Evolutionary conservation across 305 asterid species (phyloP).

Genomic region (Rubia peregrina): DNA sequence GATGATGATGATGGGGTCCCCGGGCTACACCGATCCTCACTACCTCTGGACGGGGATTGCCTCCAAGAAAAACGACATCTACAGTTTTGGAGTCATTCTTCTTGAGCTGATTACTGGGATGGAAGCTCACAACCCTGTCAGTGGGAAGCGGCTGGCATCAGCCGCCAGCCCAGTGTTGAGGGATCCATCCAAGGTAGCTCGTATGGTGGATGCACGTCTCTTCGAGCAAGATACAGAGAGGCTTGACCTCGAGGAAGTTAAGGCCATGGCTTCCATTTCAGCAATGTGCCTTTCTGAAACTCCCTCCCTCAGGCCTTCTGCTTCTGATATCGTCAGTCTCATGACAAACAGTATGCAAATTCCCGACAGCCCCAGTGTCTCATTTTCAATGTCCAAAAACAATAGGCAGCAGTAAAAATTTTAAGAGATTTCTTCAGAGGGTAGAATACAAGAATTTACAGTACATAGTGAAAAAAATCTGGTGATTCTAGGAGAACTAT

Average conservation of each 20-base stretch:
- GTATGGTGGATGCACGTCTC: conserved; percentile 48
- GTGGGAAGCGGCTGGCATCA: conserved; percentile 36
- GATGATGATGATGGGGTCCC: conserved; percentile 47
- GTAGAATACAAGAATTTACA: background rate
- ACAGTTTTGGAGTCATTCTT: conserved; percentile 49
- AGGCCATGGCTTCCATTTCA: conserved; percentile 40
- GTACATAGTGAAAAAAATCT: conserved; percentile 4
- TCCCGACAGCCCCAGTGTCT: conserved; percentile 19
- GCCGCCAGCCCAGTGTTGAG: conserved; percentile 35
- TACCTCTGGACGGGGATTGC: conserved; percentile 53
- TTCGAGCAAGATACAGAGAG: background rate
- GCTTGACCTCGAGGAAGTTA: conserved; percentile 40
- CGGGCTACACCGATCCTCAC: conserved; percentile 65
- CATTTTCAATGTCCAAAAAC: background rate
- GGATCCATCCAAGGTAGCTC: conserved; percentile 31
- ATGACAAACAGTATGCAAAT: conserved; percentile 26
- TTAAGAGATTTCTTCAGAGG: background rate
- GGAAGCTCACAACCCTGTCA: conserved; percentile 35
- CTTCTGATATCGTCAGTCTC: conserved; percentile 32
- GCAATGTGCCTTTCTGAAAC: conserved; percentile 47
- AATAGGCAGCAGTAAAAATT: background rate
- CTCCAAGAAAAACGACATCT: conserved; percentile 52
- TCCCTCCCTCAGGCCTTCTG: conserved; percentile 55
- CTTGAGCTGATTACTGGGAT: conserved; percentile 57
- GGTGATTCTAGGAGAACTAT: background rate